phyloP scores from a whole-genome alignment of 768 basidiomycete genomes.

The Daedaleopsis nitida region DNA sequence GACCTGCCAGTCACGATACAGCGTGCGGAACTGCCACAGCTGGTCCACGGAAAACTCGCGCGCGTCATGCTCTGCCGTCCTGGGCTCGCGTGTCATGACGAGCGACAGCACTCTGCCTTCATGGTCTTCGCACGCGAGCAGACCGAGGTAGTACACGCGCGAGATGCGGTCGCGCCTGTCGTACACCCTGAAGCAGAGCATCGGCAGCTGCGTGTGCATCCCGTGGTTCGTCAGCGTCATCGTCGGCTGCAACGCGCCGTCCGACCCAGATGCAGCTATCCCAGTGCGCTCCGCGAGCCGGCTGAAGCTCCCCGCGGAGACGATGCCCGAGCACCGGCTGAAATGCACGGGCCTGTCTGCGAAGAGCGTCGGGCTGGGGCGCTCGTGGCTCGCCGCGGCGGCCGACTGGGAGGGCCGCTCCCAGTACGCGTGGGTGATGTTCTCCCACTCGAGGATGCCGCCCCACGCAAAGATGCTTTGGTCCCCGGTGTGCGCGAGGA shows the following conservation, averaged over 20 bases:
- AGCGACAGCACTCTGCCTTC: background rate
- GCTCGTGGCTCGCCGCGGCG: background rate
- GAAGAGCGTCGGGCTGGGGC: background rate
- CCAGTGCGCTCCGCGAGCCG: background rate
- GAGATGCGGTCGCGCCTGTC: background rate
- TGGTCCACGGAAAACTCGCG: background rate
- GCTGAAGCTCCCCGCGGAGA: background rate
- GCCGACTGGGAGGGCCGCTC: background rate
- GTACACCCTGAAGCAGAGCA: background rate
- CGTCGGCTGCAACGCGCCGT: background rate
- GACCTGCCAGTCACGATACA: background rate
- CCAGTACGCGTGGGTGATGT: background rate
- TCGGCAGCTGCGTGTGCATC: background rate
- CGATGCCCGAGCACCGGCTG: background rate
- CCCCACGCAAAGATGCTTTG: conserved; percentile 17
- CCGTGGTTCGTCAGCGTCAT: background rate
- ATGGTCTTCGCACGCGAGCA: background rate
- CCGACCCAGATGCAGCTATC: background rate
- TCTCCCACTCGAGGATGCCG: background rate
- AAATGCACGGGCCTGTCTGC: background rate
- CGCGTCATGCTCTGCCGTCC: background rate
- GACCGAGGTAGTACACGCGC: background rate
- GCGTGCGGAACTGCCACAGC: background rate
- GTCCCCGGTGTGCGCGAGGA: conserved; percentile 8
- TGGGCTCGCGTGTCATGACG: background rate